phyloP scores from a whole-genome alignment of 2,329 filamentous ascomycete species.

The Juglanconis oblonga region DNA sequence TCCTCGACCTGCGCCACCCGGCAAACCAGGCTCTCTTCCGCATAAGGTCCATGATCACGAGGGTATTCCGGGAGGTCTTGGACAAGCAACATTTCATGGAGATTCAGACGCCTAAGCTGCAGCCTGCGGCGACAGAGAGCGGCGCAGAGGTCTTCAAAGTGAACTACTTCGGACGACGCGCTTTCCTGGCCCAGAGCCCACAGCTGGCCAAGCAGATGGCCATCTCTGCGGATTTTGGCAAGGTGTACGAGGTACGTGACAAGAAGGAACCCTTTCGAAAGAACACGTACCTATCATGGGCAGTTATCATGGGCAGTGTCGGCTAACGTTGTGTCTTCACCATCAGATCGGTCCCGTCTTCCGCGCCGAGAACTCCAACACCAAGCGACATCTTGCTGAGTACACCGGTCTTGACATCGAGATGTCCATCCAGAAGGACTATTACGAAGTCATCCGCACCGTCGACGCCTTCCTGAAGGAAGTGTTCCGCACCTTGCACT shows the following conservation, averaged over 20 bases:
- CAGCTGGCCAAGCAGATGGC: constrained; percentile 92
- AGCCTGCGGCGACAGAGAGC: constrained; percentile 86
- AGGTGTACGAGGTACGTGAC: constrained; percentile 69
- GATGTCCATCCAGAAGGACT: constrained; percentile 86
- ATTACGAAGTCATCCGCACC: constrained; percentile 79
- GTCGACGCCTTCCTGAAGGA: constrained; percentile 75
- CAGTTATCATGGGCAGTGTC: background rate
- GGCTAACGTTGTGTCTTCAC: background rate
- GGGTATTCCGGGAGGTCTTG: constrained; percentile 74
- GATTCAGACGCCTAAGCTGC: constrained; percentile 90
- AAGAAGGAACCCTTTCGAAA: no score
- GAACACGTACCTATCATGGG: background rate
- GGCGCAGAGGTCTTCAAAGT: constrained; percentile 89
- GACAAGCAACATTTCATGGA: constrained; percentile 80
- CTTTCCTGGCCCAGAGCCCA: constrained; percentile 87
- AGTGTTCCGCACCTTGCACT: constrained; percentile 63
- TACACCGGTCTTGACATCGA: constrained; percentile 92
- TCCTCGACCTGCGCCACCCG: constrained; percentile 82
- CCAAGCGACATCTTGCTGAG: constrained; percentile 88
- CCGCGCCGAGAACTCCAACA: constrained; percentile 93
- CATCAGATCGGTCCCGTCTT: constrained; percentile 74
- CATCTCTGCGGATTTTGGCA: constrained; percentile 83
- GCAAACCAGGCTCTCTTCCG: constrained; percentile 86
- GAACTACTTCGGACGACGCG: constrained; percentile 83
- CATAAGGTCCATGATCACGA: constrained; percentile 76